Percentiles rank a stretch among this genome's conserved stretches.
Evolutionary conservation across 2,329 filamentous ascomycete genomes (phyloP).

Genomic region (Cadophora gregata): DNA sequence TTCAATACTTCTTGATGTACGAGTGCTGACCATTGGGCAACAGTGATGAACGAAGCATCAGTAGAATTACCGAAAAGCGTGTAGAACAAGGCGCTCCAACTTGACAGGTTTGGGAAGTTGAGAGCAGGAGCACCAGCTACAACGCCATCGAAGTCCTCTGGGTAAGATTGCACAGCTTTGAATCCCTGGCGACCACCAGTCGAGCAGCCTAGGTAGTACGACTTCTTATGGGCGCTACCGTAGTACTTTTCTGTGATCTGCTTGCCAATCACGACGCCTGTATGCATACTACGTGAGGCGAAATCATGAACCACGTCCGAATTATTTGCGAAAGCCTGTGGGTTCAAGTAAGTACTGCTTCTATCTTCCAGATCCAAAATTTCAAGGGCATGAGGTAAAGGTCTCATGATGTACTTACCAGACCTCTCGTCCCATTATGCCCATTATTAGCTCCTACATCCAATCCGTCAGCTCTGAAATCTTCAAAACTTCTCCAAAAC

Average conservation of each 20-base stretch:
- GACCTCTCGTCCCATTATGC: slow-evolving; percentile 39
- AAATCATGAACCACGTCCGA: slow-evolving; percentile 39
- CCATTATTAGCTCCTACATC: slow-evolving; percentile 36
- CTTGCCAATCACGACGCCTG: slow-evolving; percentile 36
- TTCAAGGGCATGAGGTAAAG: neutral
- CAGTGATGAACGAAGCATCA: slow-evolving; percentile 23
- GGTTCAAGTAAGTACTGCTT: neutral
- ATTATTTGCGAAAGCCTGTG: slow-evolving; percentile 33
- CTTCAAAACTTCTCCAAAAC: neutral
- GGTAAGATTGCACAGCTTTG: slow-evolving; percentile 49
- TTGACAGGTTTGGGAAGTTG: slow-evolving; percentile 28
- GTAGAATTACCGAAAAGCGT: slow-evolving; percentile 26
- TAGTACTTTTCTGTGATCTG: slow-evolving; percentile 46
- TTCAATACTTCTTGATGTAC: slow-evolving; percentile 43
- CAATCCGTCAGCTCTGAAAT: slow-evolving; percentile 1
- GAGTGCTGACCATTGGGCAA: slow-evolving; percentile 31
- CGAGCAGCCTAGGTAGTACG: slow-evolving; percentile 50
- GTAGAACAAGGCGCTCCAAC: slow-evolving; percentile 32
- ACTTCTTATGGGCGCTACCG: slow-evolving; percentile 40
- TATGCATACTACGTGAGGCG: slow-evolving; percentile 35
- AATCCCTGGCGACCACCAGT: slow-evolving; percentile 52
- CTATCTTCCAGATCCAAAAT: no score
- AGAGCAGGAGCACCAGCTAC: slow-evolving; percentile 48
- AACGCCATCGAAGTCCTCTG: slow-evolving; percentile 51
- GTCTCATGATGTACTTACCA: slow-evolving; percentile 21